Base-by-base conservation (phyloP, 106 monocot genomes). In the Iris macrosiphon region DNA sequence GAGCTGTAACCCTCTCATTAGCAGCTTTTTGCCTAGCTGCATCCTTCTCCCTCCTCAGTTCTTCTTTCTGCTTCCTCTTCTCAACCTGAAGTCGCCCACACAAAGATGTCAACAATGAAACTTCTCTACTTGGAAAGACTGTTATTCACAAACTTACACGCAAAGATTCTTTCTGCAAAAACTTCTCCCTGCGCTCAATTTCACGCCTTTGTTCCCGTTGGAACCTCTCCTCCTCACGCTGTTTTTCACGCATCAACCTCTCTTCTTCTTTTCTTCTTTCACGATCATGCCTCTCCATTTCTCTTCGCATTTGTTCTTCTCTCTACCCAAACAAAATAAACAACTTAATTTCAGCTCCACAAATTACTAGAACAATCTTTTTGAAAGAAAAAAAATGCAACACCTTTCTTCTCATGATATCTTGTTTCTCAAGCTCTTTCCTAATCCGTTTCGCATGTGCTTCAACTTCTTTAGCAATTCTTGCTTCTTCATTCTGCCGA, bases 181-280 rank as follows among this genome's bases (percentile, higher is more conserved):
- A 75, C 61, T 78, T 98, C 75, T 98, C 96, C 59, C 80, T 76
- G 18, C 96, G 71, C 49, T 98, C 83, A 65, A 49, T 49, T 63
- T 90, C 90, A 56, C 86, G 85, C 38, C 64, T 80, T 64, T 87
- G 86, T 47, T 98, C 96, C 7, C 96, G 46, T 49, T 72, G 79
- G 40, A 75, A 77, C 39, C 87, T 76, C 77, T 98, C 90, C 67
- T 80, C 75, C 60, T 91, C 96, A 19, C 87, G 72, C 53, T 91
- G 96, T 55, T 77, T 98, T 65, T 98, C 96, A 48, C 90, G 85
- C 72, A 98, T 47, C 53, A 83, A 26, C 45, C 90, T 76, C 64
- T 98, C 96, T 69, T 98, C 96, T 75, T 98, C 96, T 49, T 91
- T 98, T 60, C 69, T 80, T 67, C 75, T 90, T 66, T 98, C 96